phyloP scores from a whole-genome alignment of 2,329 filamentous ascomycete species.

The Colletotrichum cordylinicola region DNA sequence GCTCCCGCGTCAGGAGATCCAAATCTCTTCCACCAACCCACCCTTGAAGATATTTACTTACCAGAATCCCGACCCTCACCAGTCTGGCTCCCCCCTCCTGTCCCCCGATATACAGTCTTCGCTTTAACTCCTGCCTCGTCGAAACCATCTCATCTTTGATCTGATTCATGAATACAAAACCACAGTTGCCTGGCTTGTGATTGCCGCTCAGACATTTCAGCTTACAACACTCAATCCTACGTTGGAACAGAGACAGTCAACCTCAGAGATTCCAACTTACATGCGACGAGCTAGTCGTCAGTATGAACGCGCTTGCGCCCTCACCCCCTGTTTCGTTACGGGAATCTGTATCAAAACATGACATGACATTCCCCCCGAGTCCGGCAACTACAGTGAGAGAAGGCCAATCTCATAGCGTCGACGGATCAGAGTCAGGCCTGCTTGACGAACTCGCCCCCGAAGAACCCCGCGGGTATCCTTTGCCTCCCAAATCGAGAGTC shows the following conservation, averaged over 20 bases:
- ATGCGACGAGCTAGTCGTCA: background rate
- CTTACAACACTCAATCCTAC: background rate
- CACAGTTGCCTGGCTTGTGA: background rate
- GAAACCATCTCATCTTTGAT: background rate
- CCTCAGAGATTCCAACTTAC: background rate
- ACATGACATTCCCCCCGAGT: constrained; percentile 39
- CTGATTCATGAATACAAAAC: background rate
- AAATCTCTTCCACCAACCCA: constrained; percentile 8
- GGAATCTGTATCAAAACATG: constrained; percentile 12
- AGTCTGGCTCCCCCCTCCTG: background rate
- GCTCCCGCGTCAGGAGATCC: constrained; percentile 14
- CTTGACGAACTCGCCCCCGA: constrained; percentile 23
- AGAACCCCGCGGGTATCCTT: constrained; percentile 53
- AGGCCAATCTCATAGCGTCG: constrained; percentile 40
- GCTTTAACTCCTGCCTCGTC: background rate
- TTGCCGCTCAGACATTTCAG: background rate
- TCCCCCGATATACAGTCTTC: background rate
- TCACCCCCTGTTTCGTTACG: background rate
- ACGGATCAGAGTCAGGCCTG: constrained; percentile 22
- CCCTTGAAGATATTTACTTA: constrained; percentile 5
- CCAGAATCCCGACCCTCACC: background rate
- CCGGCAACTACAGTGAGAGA: constrained; percentile 44
- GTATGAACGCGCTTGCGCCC: background rate
- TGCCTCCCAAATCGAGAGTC: constrained; percentile 70
- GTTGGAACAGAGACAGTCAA: background rate